These are phyloP conservation scores for Pseudozyma hubeiensis DNA, from an alignment of 1,284 basidiomycete genomes.

Conservation along the genomic window DNA sequence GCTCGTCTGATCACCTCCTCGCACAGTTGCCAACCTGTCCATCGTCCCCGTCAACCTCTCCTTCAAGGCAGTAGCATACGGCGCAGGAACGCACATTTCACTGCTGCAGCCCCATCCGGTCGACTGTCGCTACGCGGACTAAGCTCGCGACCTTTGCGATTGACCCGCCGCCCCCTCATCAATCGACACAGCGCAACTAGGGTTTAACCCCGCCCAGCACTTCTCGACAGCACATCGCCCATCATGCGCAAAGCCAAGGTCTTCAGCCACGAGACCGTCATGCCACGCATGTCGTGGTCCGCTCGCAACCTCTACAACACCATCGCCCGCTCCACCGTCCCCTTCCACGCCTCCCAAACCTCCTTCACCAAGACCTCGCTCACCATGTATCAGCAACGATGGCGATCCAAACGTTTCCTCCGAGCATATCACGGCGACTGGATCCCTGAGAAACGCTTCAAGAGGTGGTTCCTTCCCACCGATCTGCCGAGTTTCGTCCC, in stretches of 20 bases:
- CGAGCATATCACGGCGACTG: slow-evolving; percentile 96
- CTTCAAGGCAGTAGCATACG: no score
- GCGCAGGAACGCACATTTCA: no score
- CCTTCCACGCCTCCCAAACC: slow-evolving; percentile 69
- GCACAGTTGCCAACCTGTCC: no score
- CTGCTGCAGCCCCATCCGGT: no score
- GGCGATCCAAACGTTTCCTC: slow-evolving; percentile 87
- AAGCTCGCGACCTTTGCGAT: no score
- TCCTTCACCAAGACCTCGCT: slow-evolving; percentile 75
- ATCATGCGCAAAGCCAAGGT: slow-evolving; percentile 62
- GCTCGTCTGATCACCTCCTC: background rate
- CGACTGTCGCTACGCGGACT: no score
- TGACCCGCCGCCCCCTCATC: no score
- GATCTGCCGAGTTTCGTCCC: slow-evolving; percentile 81
- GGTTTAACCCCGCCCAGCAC: no score
- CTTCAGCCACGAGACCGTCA: slow-evolving; percentile 60
- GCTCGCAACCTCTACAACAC: slow-evolving; percentile 83
- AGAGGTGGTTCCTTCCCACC: slow-evolving; percentile 91
- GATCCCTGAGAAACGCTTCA: slow-evolving; percentile 92
- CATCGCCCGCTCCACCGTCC: slow-evolving; percentile 70
- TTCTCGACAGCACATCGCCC: background rate
- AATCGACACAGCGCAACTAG: no score
- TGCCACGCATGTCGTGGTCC: slow-evolving; percentile 74
- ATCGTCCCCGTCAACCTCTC: no score
- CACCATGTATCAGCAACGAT: slow-evolving; percentile 91